These are phyloP conservation scores for Scutellaria galericulata DNA, from an alignment of 257 asterid species.

Conservation along the genomic window DNA sequence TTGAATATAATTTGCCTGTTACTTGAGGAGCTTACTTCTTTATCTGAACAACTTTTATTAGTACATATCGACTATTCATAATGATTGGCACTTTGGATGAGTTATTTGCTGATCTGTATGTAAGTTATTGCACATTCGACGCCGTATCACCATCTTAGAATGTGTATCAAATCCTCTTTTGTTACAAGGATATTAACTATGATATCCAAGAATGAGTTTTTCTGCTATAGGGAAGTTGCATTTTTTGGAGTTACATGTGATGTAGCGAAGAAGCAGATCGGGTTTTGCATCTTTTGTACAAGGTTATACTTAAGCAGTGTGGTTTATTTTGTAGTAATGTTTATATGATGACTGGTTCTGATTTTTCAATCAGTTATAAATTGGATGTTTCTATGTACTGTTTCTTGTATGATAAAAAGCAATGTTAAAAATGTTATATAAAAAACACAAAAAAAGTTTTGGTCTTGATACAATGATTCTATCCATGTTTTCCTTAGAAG, in stretches of 20 bases:
- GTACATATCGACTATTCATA: not conserved
- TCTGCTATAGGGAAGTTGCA: not conserved
- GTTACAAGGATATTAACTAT: not conserved
- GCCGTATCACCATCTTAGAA: not conserved
- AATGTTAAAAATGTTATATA: constrained; percentile 11
- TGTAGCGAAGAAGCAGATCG: not conserved
- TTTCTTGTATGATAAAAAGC: not conserved
- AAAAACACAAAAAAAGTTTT: not conserved
- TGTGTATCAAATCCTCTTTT: not conserved
- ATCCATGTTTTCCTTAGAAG: not conserved
- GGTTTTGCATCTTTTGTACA: constrained; percentile 2
- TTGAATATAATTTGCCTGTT: not conserved
- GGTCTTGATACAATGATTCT: not conserved
- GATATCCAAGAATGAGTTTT: not conserved
- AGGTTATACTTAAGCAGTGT: not conserved
- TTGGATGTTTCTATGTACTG: constrained; percentile 1
- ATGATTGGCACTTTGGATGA: not conserved
- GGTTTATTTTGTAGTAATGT: constrained; percentile 9
- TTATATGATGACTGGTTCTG: not conserved
- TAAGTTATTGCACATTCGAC: not conserved
- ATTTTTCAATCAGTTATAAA: not conserved
- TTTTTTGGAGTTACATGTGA: not conserved
- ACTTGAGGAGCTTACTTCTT: not conserved
- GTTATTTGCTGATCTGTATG: not conserved
- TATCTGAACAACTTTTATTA: not conserved